Percentiles rank a stretch among this genome's conserved stretches.
Evolutionary conservation across 1,284 basidiomycete genomes (phyloP).

Genomic region (Irpex sp.): DNA sequence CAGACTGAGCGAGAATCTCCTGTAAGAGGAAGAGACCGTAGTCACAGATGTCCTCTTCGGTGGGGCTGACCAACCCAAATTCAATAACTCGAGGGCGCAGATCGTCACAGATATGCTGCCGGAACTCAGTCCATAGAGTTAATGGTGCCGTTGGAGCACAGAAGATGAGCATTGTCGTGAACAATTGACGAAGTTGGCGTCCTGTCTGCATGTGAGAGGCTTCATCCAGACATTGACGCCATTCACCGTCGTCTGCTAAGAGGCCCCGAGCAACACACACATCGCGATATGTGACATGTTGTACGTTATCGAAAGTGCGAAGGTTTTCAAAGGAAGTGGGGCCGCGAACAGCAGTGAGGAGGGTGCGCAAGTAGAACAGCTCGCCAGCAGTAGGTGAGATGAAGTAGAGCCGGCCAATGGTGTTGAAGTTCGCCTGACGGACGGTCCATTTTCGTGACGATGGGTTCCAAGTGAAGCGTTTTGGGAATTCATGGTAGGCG

Average conservation of each 20-base stretch:
- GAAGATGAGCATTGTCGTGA: slow-evolving; percentile 32
- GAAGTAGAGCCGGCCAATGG: slow-evolving; percentile 30
- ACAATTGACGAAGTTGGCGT: slow-evolving; percentile 30
- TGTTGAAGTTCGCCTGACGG: slow-evolving; percentile 2
- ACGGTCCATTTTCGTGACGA: slow-evolving; percentile 11
- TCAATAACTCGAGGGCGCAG: slow-evolving; percentile 18
- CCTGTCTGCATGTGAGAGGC: slow-evolving; percentile 21
- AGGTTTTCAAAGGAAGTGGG: slow-evolving; percentile 28
- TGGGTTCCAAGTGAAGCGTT: slow-evolving; percentile 17
- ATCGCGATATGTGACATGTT: slow-evolving; percentile 14
- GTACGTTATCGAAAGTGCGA: slow-evolving; percentile 15
- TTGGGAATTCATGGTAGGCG: slow-evolving; percentile 23
- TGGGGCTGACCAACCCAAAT: slow-evolving; percentile 14
- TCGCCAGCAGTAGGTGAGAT: slow-evolving; percentile 22
- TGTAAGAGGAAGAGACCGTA: slow-evolving; percentile 36
- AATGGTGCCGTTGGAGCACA: slow-evolving; percentile 28
- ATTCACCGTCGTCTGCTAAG: slow-evolving; percentile 40
- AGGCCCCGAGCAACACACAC: slow-evolving; percentile 26
- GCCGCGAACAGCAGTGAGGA: slow-evolving; percentile 29
- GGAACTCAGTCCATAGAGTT: slow-evolving; percentile 32
- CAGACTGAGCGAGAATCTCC: slow-evolving; percentile 21
- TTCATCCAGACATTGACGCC: slow-evolving; percentile 34
- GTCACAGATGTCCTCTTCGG: slow-evolving; percentile 29
- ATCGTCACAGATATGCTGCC: slow-evolving; percentile 35
- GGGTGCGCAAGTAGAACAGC: slow-evolving; percentile 27